phyloP scores from a whole-genome alignment of 2,329 filamentous ascomycete species.

The Ophiobolus disseminans region DNA sequence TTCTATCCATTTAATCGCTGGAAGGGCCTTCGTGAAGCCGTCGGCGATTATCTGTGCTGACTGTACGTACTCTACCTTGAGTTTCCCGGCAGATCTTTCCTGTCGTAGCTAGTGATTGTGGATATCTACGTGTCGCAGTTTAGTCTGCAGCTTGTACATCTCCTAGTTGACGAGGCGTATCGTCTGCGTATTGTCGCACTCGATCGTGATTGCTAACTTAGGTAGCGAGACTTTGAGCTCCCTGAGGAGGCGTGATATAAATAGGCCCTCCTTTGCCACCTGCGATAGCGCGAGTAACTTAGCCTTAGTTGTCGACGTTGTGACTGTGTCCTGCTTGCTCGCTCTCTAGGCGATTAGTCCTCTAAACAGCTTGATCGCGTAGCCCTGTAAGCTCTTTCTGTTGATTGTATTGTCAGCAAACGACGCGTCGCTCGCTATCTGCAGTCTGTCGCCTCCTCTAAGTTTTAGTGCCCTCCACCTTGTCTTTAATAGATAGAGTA shows the following conservation, averaged over 20 bases:
- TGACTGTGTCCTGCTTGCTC: conserved; percentile 2
- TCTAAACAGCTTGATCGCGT: too few relatives aligned
- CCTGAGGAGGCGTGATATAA: background rate
- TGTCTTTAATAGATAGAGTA: conserved; percentile 1
- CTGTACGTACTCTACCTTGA: conserved; percentile 2
- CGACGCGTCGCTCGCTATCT: conserved; percentile 5
- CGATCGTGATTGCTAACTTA: background rate
- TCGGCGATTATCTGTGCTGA: conserved; percentile 3
- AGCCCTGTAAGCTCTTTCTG: conserved; percentile 3
- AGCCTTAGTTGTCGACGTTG: conserved; percentile 10
- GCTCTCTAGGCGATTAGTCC: conserved; percentile 1
- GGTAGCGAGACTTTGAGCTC: background rate
- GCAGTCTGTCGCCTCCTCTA: background rate
- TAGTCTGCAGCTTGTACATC: background rate
- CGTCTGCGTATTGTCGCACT: conserved; percentile 11
- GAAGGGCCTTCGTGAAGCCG: conserved; percentile 5
- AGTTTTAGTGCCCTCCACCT: background rate
- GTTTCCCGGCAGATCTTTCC: background rate
- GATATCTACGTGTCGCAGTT: conserved; percentile 8
- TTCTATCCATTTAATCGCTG: background rate
- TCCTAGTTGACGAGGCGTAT: conserved; percentile 3
- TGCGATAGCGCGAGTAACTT: conserved; percentile 9
- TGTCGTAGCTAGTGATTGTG: conserved; percentile 8
- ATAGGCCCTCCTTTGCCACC: too few relatives aligned
- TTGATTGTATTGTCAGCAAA: conserved; percentile 4